phyloP scores from a whole-genome alignment of 2,329 filamentous ascomycete species.

The Talaromyces sp. region DNA sequence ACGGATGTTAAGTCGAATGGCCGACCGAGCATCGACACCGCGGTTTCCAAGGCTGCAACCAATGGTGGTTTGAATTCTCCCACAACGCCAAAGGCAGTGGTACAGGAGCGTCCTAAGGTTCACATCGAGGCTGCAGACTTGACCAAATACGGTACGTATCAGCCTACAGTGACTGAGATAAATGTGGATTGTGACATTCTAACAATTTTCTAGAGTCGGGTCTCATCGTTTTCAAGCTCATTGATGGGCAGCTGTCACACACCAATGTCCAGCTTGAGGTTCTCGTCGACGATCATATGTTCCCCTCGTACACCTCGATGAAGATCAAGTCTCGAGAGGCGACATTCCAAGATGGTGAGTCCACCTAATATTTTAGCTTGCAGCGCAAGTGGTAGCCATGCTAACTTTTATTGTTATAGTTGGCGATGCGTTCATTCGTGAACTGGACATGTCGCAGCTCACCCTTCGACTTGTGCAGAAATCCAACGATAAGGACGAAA shows the following conservation, averaged over 20 bases:
- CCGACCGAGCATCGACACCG: slow-evolving; percentile 32
- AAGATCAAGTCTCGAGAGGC: slow-evolving; percentile 66
- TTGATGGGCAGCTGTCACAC: slow-evolving; percentile 80
- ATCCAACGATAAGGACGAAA: slow-evolving; percentile 63
- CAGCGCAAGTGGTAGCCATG: neutral
- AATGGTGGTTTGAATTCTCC: slow-evolving; percentile 38
- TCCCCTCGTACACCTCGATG: slow-evolving; percentile 80
- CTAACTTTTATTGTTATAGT: slow-evolving; percentile 40
- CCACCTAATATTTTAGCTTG: neutral
- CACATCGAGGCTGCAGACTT: slow-evolving; percentile 76
- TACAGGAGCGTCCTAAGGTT: slow-evolving; percentile 65
- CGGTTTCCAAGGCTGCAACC: slow-evolving; percentile 34
- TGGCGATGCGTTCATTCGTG: slow-evolving; percentile 91
- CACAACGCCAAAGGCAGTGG: slow-evolving; percentile 24
- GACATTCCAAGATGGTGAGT: slow-evolving; percentile 75
- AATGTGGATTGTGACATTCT: slow-evolving; percentile 1
- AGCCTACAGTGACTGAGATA: neutral
- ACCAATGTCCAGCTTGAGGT: slow-evolving; percentile 77
- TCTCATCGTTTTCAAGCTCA: slow-evolving; percentile 87
- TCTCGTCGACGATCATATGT: slow-evolving; percentile 90
- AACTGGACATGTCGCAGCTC: slow-evolving; percentile 93
- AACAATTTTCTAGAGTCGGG: slow-evolving; percentile 67
- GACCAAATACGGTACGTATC: slow-evolving; percentile 61
- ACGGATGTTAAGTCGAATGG: slow-evolving; percentile 25
- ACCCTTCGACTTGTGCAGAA: slow-evolving; percentile 84